These are phyloP conservation scores for Lactarius vividus DNA, from an alignment of 768 basidiomycete genomes.

Conservation along the genomic window DNA sequence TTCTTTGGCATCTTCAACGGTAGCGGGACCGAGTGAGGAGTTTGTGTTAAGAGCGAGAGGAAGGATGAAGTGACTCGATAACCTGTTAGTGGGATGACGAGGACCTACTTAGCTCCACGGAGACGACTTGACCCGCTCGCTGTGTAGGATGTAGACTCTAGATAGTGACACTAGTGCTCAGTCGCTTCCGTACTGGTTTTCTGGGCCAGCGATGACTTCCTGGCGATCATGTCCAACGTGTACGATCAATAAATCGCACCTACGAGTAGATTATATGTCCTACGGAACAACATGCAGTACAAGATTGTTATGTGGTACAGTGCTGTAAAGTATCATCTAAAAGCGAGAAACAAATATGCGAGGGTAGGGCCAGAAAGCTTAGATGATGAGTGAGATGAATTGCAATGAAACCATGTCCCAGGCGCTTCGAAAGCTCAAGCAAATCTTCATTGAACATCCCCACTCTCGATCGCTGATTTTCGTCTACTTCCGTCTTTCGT, in stretches of 20 bases:
- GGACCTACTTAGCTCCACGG: background rate
- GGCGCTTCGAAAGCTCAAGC: conserved; percentile 2
- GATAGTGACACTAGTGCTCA: background rate
- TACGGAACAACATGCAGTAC: conserved; percentile 27
- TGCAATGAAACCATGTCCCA: conserved; percentile 16
- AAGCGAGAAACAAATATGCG: conserved; percentile 18
- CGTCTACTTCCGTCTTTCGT: conserved; percentile 27
- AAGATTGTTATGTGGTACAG: conserved; percentile 25
- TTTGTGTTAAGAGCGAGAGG: background rate
- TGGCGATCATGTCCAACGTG: background rate
- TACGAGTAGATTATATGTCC: conserved; percentile 29
- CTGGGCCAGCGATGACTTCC: background rate
- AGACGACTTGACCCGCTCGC: background rate
- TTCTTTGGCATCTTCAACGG: conserved; percentile 65
- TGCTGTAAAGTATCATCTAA: conserved; percentile 25
- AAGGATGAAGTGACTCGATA: background rate
- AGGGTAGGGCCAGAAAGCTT: conserved; percentile 13
- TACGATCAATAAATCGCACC: background rate
- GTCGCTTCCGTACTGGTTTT: background rate
- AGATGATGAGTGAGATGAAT: conserved; percentile 21
- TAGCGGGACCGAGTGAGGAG: conserved; percentile 1
- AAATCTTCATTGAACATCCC: conserved; percentile 19
- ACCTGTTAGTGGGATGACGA: background rate
- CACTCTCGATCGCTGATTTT: conserved; percentile 29
- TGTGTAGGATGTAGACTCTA: background rate